Conservation (phyloP, 208 protist genomes). For the Perkinsela sp. region DNA sequence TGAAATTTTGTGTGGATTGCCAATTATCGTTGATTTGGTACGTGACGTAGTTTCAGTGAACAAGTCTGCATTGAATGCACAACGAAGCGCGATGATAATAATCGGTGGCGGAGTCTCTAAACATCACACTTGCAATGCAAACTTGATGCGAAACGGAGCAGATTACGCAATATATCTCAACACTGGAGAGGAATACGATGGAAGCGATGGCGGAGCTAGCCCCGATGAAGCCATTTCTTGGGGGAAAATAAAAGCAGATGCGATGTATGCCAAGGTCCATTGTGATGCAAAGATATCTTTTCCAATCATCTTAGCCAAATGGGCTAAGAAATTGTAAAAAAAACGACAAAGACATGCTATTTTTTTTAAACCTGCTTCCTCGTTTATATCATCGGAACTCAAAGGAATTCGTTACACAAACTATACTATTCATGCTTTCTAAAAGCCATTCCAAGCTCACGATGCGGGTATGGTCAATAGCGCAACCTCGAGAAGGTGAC, state of each 20-base stretch:
- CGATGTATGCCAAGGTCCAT: conserved; percentile 86
- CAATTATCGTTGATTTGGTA: conserved; percentile 41
- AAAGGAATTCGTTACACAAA: too few species aligned
- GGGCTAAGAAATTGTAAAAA: too few species aligned
- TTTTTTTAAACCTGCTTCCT: too few species aligned
- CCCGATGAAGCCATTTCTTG: conserved; percentile 98
- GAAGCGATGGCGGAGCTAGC: conserved; percentile 81
- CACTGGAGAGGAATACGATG: conserved; percentile 91
- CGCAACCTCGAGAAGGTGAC: too few species aligned
- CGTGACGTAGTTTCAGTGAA: conserved; percentile 87
- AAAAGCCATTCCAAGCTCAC: too few species aligned
- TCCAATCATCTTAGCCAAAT: conserved; percentile 89
- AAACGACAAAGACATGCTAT: too few species aligned
- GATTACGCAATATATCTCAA: conserved; percentile 90
- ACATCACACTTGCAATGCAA: conserved; percentile 97
- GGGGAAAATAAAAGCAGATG: conserved; percentile 86
- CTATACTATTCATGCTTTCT: too few species aligned
- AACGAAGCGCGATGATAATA: conserved; percentile 87
- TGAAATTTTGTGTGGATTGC: conserved; percentile 1
- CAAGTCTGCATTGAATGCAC: conserved; percentile 64
- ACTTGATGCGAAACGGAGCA: conserved; percentile 97
- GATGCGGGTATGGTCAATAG: too few species aligned
- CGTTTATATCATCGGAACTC: too few species aligned
- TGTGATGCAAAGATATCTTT: conserved; percentile 84
- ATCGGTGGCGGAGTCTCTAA: conserved; percentile 90